Percentiles rank a stretch among this genome's conserved stretches.
Evolutionary conservation across 202 grass and related monocot genomes (phyloP).

Genomic region (Bolboschoenoplectus hybrid): DNA sequence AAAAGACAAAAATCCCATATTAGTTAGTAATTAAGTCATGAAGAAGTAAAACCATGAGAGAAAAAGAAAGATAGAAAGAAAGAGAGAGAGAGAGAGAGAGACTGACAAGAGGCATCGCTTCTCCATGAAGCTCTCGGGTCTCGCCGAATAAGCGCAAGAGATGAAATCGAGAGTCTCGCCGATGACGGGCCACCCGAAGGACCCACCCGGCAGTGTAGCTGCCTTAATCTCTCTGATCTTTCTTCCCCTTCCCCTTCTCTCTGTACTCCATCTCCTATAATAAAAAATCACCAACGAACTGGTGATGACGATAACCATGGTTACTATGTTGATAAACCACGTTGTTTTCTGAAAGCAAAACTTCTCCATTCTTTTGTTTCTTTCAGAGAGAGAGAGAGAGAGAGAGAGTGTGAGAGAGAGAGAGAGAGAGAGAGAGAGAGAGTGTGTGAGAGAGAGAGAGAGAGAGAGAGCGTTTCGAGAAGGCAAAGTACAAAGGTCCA

Average conservation of each 20-base stretch:
- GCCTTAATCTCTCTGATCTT: not conserved
- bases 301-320: conserved; percentile 25
- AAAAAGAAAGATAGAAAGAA: not conserved
- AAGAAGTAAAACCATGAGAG: not conserved
- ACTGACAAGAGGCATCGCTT: conserved; percentile 73
- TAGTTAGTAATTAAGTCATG: not conserved
- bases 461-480: conserved; percentile 33
- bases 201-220: conserved; percentile 57
- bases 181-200: conserved; percentile 88
- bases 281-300: not conserved
- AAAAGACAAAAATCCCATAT: conserved; percentile 28
- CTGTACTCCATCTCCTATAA: conserved; percentile 20
- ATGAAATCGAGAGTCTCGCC: conserved; percentile 97
- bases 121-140: conserved; percentile 87
- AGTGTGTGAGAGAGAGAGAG: conserved; percentile 7
- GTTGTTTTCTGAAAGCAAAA: conserved; percentile 32
- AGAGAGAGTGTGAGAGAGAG: conserved; percentile 3
- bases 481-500: conserved; percentile 45
- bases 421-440: no score
- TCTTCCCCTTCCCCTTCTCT: not conserved
- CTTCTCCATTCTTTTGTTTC: conserved; percentile 7
- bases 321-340: not conserved
- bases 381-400: conserved; percentile 13
- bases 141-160: conserved; percentile 79
- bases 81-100: not conserved